Base-by-base conservation (phyloP, 192 early-diverging fungal genomes). In the Linnemannia zychae region DNA sequence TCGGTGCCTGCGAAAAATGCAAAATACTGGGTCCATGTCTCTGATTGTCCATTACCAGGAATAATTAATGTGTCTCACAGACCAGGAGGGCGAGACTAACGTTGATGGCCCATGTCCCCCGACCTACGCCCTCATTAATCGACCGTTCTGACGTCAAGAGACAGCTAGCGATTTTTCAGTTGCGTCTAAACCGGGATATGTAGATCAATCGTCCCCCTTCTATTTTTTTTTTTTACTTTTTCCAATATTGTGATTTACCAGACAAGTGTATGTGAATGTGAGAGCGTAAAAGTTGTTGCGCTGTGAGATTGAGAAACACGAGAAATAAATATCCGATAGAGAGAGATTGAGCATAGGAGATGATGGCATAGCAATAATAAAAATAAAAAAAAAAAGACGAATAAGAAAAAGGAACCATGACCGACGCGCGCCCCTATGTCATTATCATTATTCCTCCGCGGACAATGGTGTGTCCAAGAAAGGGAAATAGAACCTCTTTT, bases 361-460 rank as follows among this genome's bases (percentile, higher is more conserved):
- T 63, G 57, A 24, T 28, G 9, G n/a, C n/a, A n/a, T n/a, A n/a
- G n/a, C n/a, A 57, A 31, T n/a, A 28, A 63, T 28, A 31, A 24
- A 6, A 2, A 63, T 63, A 6, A 0, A 57, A 57, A 57, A 57
- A 9, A 57, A 7, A 11, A 57, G 53, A 57, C n/a, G n/a, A 7
- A 57, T n/a, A 11, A 4, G 20, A 17, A 52, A 0, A 9, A 44
- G 40, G n/a, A n/a, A 44, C 40, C 40, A 44, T 9, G 40, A 44
- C 9, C 3, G 40, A 44, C 40, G 3, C 40, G 40, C n/a, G n/a
- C n/a, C n/a, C 40, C 40, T 44, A 44, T 44, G 40, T 44, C 40
- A 44, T 44, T 57, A 52, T n/a, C 53, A 9, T 57, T 57, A n/a
- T 24, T 63, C 57, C 57, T 63, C 57, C 57, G 57, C 57, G 57